Base-by-base conservation (phyloP, 129 eudicot genomes). In the Mikania micrantha region DNA sequence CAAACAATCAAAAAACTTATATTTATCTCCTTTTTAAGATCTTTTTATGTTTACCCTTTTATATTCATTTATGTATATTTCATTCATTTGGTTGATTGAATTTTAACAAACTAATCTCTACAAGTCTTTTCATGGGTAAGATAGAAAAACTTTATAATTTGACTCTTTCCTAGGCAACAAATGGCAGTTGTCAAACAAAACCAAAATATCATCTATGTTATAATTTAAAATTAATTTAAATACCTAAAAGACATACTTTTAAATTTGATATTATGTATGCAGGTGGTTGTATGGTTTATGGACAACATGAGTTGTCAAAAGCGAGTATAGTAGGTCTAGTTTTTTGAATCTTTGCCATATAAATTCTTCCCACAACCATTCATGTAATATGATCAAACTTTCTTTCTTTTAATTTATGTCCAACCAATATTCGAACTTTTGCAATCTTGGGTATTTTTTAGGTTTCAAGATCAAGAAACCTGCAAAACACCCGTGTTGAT, bases 251-350 rank as follows among this genome's bases (percentile, higher is more conserved):
- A 76, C 75, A 68, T 60, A 24, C 54, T 58, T 57, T 67, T 48
- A 41, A 58, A 58, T 67, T 34, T 60, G 70, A 68, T 76, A 76
- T 60, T 36, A 45, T 68, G 80, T 76, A 36, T 60, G 70, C 32
- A 61, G 54, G 80, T 76, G 75, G 80, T 68, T 68, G 75, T 68
- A 68, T 24, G 70, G 57, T 76, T 60, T 68, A 16, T 25, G 25
- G 70, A 76, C 80, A 76, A 47, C 0, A 76, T 68, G 75, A 76
- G 80, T 68, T 76, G 80, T 76, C 80, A 60, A 68, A 60, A 67
- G 69, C 20, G 60, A 50, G 36, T 61, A 68, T 68, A 76, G 80
- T 68, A 76, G 70, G 80, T 60, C 75, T 48, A 60, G 64, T 68
- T 68, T 76, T 40, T 7, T 60, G 7, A 24, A 59, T 47, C 6